These are phyloP conservation scores for Taiozyma onychis DNA, from an alignment of 1,139 yeast genomes.

Conservation along the genomic window DNA sequence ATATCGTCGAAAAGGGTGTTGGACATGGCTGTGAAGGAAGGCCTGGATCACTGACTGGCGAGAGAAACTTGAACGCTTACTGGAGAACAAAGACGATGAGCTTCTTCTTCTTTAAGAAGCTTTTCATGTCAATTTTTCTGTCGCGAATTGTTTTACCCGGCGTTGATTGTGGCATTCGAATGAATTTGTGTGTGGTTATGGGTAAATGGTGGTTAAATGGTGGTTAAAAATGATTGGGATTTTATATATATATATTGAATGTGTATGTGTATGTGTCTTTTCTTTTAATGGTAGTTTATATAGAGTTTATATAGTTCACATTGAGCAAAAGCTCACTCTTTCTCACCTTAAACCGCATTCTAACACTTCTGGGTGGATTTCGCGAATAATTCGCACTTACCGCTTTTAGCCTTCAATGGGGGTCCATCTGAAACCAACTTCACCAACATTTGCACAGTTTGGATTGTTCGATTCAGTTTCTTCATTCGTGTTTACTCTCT, in stretches of 20 bases:
- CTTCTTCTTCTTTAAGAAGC: not conserved
- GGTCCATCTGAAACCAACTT: not conserved
- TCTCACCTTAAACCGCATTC: too few species aligned
- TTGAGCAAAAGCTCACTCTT: too few species aligned
- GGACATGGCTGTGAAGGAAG: conserved; percentile 44
- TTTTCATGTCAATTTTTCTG: not conserved
- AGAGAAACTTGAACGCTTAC: not conserved
- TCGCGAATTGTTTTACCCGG: not conserved
- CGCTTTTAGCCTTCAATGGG: not conserved
- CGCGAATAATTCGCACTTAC: not conserved
- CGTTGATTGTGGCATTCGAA: not conserved
- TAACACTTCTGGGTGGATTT: not conserved
- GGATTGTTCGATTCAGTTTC: too few species aligned
- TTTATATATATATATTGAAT: too few species aligned
- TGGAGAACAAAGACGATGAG: not conserved
- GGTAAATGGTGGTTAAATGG: too few species aligned
- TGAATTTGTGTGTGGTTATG: too few species aligned
- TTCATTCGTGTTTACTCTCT: too few species aligned
- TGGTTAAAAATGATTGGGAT: too few species aligned
- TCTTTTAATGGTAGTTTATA: too few species aligned
- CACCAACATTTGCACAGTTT: too few species aligned
- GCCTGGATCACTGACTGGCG: not conserved
- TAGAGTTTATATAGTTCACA: too few species aligned
- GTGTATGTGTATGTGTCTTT: too few species aligned
- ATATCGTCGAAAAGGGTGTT: conserved; percentile 89